These are phyloP conservation scores for Yueomyces sinensis DNA, from an alignment of 805 yeast genomes.

Conservation along the genomic window DNA sequence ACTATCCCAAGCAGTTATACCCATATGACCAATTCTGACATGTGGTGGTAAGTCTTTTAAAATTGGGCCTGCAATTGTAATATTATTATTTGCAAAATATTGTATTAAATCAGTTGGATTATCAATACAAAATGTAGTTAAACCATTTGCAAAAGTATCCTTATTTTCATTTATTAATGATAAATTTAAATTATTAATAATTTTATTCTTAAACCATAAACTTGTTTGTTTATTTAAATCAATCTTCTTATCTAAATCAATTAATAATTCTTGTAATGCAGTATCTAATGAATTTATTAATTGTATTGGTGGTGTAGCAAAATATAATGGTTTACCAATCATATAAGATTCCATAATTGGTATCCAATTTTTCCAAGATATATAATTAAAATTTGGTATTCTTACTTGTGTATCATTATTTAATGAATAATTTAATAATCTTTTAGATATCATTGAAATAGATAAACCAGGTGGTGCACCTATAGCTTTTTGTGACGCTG, in stretches of 20 bases:
- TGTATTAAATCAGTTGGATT: constrained; percentile 54
- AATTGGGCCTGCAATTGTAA: constrained; percentile 81
- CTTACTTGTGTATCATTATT: constrained; percentile 17
- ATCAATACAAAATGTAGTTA: constrained; percentile 68
- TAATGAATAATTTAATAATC: constrained; percentile 54
- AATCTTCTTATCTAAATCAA: constrained; percentile 43
- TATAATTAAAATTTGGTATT: constrained; percentile 25
- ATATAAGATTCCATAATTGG: constrained; percentile 85
- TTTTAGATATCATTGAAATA: constrained; percentile 56
- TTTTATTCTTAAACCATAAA: constrained; percentile 44
- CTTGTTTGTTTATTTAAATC: constrained; percentile 51
- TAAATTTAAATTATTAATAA: constrained; percentile 46
- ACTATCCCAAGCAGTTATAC: constrained; percentile 53
- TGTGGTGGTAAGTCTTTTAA: constrained; percentile 66
- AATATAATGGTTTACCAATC: constrained; percentile 57
- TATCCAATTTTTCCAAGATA: constrained; percentile 70
- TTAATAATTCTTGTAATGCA: constrained; percentile 59
- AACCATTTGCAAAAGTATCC: constrained; percentile 60
- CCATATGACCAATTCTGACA: constrained; percentile 96
- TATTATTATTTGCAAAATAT: constrained; percentile 47
- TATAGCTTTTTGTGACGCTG: constrained; percentile 92
- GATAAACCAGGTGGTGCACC: constrained; percentile 92
- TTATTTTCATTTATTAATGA: constrained; percentile 40
- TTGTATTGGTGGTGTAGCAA: constrained; percentile 96
- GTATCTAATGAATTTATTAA: constrained; percentile 67